Base-by-base conservation (phyloP, 2,329 filamentous ascomycete species). In the Pseudopithomyces maydicus region DNA sequence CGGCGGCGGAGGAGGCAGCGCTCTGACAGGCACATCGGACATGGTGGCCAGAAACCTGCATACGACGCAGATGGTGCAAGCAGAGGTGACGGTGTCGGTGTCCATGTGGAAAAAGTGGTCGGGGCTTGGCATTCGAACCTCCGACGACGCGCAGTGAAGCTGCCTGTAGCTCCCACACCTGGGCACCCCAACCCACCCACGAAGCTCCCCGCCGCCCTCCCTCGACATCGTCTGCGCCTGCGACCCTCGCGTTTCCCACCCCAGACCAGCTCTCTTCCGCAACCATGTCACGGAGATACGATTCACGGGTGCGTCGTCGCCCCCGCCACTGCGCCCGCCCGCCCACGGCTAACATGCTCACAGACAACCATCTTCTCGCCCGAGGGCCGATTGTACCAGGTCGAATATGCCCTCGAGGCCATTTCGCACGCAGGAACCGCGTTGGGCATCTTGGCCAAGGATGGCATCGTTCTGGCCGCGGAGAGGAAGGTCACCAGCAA, bases 291-390 rank as follows among this genome's bases (percentile, higher is more conserved):
- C 90, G 93, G 82, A 90, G 93, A 84, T 97, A 97, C 83, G 93
- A 97, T 88, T 96, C 93, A 74, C 88, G 93, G 83, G 93, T 97
- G 84, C 79, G 89, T 81, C 55, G 41, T 47, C 42, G 19, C 53
- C 50, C 47, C 35, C 19, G 49, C 63, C 51, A 29, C 26, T 5
- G 8, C 26, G 26, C 39, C 58, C 50, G 32, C 33, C 52, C 53
- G 17, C 23, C 23, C 29, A 38, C 54, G 39, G 63, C 71, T 71
- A 68, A 72, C 48, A n/a, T 68, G 29, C 19, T 23, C 20, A 20
- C 71, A 97, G 93, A 99, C 95, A 71, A 99, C 95, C 77, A 99
- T 99, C 86, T 99, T 99, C 88, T 99, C 95, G 59, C 95, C 95
- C 58, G 95, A 99, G 82, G 95, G 95, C 64, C 93, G 95, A 74